phyloP scores from a whole-genome alignment of 106 monocot species.

The Ottelia alismoides region DNA sequence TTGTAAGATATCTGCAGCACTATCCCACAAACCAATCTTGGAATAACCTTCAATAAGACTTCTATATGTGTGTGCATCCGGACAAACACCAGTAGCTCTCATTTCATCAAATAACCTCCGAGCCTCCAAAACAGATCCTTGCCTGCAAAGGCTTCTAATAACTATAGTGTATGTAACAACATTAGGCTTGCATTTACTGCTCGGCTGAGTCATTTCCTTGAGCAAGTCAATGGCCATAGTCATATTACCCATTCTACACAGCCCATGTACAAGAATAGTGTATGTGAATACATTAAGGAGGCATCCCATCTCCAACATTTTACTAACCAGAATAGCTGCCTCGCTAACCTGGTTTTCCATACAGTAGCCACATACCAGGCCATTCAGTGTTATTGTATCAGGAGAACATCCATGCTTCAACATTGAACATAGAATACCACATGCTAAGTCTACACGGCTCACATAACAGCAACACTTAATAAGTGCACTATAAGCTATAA shows the following conservation, averaged over 20 bases:
- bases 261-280: conserved; percentile 3
- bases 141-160: conserved; percentile 5
- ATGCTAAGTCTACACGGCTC: no score
- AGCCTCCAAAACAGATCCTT: background rate
- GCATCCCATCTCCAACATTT: conserved; percentile 1
- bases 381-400: conserved; percentile 1
- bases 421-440: no score
- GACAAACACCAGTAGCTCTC: background rate
- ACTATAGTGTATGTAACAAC: conserved; percentile 9
- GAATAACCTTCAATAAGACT: conserved; percentile 2
- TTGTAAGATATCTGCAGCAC: background rate
- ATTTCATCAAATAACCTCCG: conserved; percentile 2
- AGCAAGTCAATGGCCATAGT: conserved; percentile 5
- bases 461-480: no score
- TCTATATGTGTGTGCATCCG: conserved; percentile 6
- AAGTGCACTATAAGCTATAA: no score
- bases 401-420: background rate
- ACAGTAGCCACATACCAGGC: background rate
- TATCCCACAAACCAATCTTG: background rate
- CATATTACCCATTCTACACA: conserved; percentile 2
- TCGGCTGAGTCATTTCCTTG: background rate
- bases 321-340: background rate
- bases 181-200: conserved; percentile 4
- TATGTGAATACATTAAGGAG: conserved; percentile 1
- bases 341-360: background rate